A percentile compares a stretch with the other conserved stretches of the same genome.
These are phyloP conservation scores for Alternaria angustiovoidea DNA, from an alignment of 2,329 filamentous ascomycete genomes.

Conservation along the genomic window DNA sequence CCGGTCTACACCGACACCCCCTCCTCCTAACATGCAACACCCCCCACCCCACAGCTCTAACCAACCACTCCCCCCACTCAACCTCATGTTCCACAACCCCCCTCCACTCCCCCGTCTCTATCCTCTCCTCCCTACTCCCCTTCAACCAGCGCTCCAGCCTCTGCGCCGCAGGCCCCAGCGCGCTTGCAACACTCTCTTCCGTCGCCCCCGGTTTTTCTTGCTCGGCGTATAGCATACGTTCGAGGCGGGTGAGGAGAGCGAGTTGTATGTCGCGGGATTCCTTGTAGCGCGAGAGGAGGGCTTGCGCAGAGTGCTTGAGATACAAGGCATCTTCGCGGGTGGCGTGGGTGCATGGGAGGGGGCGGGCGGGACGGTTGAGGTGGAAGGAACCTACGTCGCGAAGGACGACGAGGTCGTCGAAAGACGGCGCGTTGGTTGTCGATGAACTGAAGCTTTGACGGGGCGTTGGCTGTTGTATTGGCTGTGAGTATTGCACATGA, in stretches of 20 bases:
- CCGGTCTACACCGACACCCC: slow-evolving; percentile 36
- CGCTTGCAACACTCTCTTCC: too few species aligned
- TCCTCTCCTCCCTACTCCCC: slow-evolving; percentile 21
- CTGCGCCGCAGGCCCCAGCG: too few species aligned
- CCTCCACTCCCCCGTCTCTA: slow-evolving; percentile 34
- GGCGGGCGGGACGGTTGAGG: neutral
- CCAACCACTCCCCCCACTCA: slow-evolving; percentile 43
- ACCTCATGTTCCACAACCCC: slow-evolving; percentile 37
- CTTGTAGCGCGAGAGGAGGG: too few species aligned
- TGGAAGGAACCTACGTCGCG: slow-evolving; percentile 31
- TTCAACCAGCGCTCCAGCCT: too few species aligned
- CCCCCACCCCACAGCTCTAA: slow-evolving; percentile 29
- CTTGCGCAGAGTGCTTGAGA: too few species aligned
- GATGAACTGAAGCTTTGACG: neutral
- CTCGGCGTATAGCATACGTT: too few species aligned
- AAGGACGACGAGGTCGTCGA: slow-evolving; percentile 34
- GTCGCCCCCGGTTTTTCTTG: too few species aligned
- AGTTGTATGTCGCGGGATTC: too few species aligned
- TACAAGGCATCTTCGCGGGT: too few species aligned
- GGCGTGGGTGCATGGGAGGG: too few species aligned
- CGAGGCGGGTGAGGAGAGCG: too few species aligned
- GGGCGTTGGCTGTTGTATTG: neutral
- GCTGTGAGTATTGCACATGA: neutral
- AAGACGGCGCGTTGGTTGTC: slow-evolving; percentile 20
- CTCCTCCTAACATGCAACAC: slow-evolving; percentile 41